A percentile compares a stretch with the other conserved stretches of the same genome.
These are phyloP conservation scores for Aspergillus pseudoterreus DNA, from an alignment of 2,329 filamentous ascomycete species.

Conservation along the genomic window DNA sequence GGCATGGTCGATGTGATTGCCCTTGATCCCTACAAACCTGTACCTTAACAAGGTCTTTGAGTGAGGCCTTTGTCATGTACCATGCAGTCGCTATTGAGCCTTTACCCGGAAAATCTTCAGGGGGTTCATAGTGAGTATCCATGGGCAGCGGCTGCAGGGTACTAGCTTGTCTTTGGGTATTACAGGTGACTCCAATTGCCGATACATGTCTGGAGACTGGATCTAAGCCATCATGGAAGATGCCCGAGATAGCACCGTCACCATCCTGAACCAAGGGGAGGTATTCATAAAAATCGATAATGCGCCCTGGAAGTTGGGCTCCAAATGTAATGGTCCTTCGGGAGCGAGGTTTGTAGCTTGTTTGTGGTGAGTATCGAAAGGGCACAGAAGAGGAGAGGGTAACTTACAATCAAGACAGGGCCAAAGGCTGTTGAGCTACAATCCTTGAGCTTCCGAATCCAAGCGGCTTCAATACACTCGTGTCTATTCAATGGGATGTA, in stretches of 20 bases:
- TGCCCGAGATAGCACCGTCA: constrained; percentile 12
- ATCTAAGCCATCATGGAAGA: constrained; percentile 13
- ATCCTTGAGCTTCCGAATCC: constrained; percentile 5
- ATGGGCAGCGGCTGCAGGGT: background rate
- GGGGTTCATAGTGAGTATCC: constrained; percentile 1
- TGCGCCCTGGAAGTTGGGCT: background rate
- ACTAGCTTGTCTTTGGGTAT: background rate
- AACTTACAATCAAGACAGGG: constrained; percentile 10
- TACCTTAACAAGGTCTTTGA: constrained; percentile 10
- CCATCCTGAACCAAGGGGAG: constrained; percentile 6
- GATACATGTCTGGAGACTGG: background rate
- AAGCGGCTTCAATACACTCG: constrained; percentile 9
- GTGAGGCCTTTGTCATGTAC: constrained; percentile 12
- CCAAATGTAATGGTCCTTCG: constrained; percentile 14
- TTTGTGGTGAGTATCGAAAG: constrained; percentile 3
- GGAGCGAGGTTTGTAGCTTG: constrained; percentile 13
- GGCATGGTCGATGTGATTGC: constrained; percentile 7
- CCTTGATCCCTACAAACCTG: constrained; percentile 10
- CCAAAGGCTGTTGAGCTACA: background rate
- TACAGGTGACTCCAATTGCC: constrained; percentile 13
- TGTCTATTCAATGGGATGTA: constrained; percentile 12
- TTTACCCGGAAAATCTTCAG: constrained; percentile 1
- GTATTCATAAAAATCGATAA: constrained; percentile 2
- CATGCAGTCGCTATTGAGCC: constrained; percentile 1
- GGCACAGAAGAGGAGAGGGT: background rate